Base-by-base conservation (phyloP, 371 early-diverging fungal genomes). In the Entomophthora muscae region DNA sequence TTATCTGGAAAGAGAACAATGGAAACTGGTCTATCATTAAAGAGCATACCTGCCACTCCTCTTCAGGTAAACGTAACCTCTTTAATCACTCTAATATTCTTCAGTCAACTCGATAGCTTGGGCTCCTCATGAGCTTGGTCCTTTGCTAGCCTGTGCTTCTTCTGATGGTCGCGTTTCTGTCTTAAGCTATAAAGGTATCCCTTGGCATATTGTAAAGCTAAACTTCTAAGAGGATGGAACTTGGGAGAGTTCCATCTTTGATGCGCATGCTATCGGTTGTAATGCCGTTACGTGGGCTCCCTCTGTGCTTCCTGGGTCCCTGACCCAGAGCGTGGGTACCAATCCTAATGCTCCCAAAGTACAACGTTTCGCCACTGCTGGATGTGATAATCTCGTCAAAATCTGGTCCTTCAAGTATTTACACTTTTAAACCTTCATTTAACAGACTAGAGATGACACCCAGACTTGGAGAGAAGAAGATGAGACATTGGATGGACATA, bases 211-310 rank as follows among this genome's bases (percentile, higher is more conserved):
- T 32, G 26, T 13, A 42, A 55, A 56, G 24, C 22, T 27, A n/a
- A 53, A 7, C 1, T 33, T 17, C 55, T 29, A 63, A 87, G 90
- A 89, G 65, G 89, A 90, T 72, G 88, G 87, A 58, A 76, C 81
- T 23, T 90, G 91, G 91, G 89, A 82, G 53, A 77, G 79, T 42
- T 69, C 70, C 30, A 72, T 81, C 59, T 78, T 92, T 75, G 83
- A 82, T 66, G 96, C 95, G 0, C 96, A 96, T 70, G 79, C 84
- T 13, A 91, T 94, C 66, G 97, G 96, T 29, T 84, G 83, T 65
- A 98, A 93, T 75, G 80, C 96, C 13, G 89, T 98, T 24, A 84
- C 87, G 59, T 96, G 97, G 98, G 92, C 95, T 30, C 94, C 98
- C 1, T 77, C 91, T 33, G 83, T 87, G 52, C 78, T 86, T 57